Conservation (phyloP, 2,329 filamentous ascomycete genomes). For the Metarhizium brunneum region DNA sequence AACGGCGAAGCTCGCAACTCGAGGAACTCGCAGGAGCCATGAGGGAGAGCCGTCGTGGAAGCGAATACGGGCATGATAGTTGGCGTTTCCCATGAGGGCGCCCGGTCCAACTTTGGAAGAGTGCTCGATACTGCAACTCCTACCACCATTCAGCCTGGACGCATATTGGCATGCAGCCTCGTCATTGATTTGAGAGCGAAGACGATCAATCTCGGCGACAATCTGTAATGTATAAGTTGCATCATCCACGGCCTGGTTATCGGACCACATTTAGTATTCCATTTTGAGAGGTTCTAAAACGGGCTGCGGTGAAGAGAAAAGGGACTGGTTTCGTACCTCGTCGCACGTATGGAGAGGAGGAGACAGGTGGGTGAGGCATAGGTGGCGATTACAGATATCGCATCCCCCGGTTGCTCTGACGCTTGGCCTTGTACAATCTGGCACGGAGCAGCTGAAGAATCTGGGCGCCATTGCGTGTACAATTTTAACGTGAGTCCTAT, state of each 20-base stretch:
- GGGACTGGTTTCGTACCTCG: too few species aligned
- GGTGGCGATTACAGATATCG: too few species aligned
- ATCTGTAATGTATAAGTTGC: neutral
- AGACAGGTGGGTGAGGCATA: too few species aligned
- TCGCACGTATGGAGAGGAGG: too few species aligned
- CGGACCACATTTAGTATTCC: neutral
- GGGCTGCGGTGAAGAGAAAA: neutral
- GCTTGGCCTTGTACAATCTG: too few species aligned
- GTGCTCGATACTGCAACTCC: slow-evolving; percentile 8
- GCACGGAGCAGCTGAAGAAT: too few species aligned
- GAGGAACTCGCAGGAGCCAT: slow-evolving; percentile 18
- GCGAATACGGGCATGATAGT: slow-evolving; percentile 19
- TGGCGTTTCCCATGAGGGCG: slow-evolving; percentile 17
- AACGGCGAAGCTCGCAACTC: slow-evolving; percentile 7
- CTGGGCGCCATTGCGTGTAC: too few species aligned
- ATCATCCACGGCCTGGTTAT: neutral
- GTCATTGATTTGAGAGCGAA: neutral
- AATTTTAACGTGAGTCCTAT: too few species aligned
- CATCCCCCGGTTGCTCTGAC: too few species aligned
- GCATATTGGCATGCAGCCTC: neutral
- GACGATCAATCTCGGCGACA: neutral
- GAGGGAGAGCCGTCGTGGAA: slow-evolving; percentile 16
- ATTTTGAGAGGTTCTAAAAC: neutral
- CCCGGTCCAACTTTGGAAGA: slow-evolving; percentile 6
- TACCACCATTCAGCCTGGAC: neutral